Base-by-base conservation (phyloP, 2,329 filamentous ascomycete species). In the Verticillium nonalfalfae region DNA sequence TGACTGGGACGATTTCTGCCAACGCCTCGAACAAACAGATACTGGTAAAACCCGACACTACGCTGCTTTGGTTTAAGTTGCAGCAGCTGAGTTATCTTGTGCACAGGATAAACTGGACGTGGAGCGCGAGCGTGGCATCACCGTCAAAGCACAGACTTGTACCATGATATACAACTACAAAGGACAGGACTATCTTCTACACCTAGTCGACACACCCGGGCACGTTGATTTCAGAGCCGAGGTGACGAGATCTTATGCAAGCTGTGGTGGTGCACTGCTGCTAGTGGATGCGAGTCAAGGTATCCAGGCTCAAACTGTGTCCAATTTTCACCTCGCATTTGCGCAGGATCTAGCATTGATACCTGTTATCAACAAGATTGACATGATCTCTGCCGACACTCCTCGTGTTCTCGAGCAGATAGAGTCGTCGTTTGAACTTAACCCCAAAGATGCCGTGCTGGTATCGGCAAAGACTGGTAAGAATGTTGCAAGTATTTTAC, bases 151-250 rank as follows among this genome's bases (percentile, higher is more conserved):
- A 60, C 95, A 99, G 79, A 98, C 95, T 61, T 98, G 95, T 76
- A 95, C 90, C 61, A 99, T 99, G 95, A 85, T 99, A 59, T 97
- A 97, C 79, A 92, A 90, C 34, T 81, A 97, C 77, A 80, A 89
- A 18, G 93, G 90, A 15, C 79, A 90, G 36, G 95, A 99, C 74
- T 98, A 98, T 73, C 83, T 99, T 61, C 81, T 99, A 35, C 95
- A 99, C 75, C 83, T 99, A 34, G 93, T 99, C 61, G 95, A 99
- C 74, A 99, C 95, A 0, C 95, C 95, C 0, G 95, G 95, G 34
- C 95, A 99, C 78, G 95, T 99, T 62, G 95, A 99, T 78, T 99
- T 99, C 75, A 86, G 95, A 61, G 95, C 95, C 57, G 95, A 99
- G 76, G 95, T 99, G 11, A 96, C 92, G 38, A 85, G 95, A 57